These are phyloP conservation scores for Begonia masoniana DNA, from an alignment of 306 rosid species.

Conservation along the genomic window DNA sequence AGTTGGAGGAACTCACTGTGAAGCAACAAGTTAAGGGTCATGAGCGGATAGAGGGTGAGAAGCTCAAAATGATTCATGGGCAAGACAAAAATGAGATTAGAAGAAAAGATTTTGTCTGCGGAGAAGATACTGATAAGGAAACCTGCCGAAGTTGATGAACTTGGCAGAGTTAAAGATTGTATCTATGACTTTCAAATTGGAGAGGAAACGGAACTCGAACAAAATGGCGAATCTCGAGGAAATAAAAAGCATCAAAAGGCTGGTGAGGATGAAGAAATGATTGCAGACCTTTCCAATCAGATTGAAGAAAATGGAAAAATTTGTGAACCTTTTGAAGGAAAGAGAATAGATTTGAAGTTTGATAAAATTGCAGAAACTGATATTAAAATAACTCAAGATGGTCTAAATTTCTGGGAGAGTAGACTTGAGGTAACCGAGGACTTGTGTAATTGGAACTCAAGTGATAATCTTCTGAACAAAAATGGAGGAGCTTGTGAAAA, in stretches of 20 bases:
- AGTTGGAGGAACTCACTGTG: conserved; percentile 16
- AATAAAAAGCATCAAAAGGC: conserved; percentile 20
- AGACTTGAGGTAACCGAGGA: conserved; percentile 20
- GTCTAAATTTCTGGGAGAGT: conserved; percentile 19
- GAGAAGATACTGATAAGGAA: conserved; percentile 20
- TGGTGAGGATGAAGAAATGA: conserved; percentile 22
- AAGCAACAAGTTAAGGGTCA: conserved; percentile 14
- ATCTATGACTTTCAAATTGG: conserved; percentile 19
- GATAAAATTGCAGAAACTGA: conserved; percentile 18
- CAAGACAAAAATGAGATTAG: conserved; percentile 28
- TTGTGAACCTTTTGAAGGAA: conserved; percentile 11
- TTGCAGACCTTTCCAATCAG: conserved; percentile 19
- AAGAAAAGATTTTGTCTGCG: conserved; percentile 14
- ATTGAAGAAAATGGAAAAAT: conserved; percentile 26
- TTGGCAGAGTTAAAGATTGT: conserved; percentile 10
- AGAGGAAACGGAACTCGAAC: conserved; percentile 20
- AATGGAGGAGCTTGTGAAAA: conserved; percentile 14
- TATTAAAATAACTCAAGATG: conserved; percentile 16
- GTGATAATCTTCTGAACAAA: conserved; percentile 21
- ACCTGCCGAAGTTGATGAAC: conserved; percentile 19
- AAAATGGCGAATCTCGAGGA: conserved; percentile 22
- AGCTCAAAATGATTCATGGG: conserved; percentile 15
- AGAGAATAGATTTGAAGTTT: conserved; percentile 4
- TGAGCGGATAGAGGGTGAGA: conserved; percentile 23
- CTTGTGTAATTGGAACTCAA: conserved; percentile 24